These are phyloP conservation scores for Trichoderma sp. DNA, from an alignment of 2,329 filamentous ascomycete species.

Conservation along the genomic window DNA sequence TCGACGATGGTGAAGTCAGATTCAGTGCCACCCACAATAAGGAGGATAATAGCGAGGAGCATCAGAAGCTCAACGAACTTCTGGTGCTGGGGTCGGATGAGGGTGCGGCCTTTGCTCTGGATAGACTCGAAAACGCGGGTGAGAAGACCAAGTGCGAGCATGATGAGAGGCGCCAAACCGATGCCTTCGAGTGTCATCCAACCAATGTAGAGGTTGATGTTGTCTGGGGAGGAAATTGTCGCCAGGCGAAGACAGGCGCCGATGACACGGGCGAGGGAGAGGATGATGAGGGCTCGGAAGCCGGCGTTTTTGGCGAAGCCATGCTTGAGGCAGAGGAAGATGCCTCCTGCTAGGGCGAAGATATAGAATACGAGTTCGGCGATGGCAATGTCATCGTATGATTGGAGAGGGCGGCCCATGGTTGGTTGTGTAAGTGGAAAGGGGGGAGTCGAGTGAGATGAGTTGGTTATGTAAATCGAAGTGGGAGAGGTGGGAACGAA, in stretches of 20 bases:
- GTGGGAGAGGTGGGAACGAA: not conserved
- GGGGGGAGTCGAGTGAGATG: not conserved
- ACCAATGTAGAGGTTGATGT: conserved; percentile 33
- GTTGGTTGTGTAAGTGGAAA: not conserved
- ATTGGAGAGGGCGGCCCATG: conserved; percentile 26
- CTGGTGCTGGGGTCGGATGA: conserved; percentile 31
- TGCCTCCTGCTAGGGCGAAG: conserved; percentile 29
- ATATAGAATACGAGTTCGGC: conserved; percentile 33
- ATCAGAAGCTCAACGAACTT: conserved; percentile 42
- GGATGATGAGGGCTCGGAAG: conserved; percentile 58
- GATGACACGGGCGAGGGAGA: conserved; percentile 57
- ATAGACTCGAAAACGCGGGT: conserved; percentile 45
- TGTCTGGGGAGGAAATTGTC: conserved; percentile 50
- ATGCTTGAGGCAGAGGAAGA: conserved; percentile 44
- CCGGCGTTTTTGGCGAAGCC: conserved; percentile 58
- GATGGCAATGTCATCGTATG: conserved; percentile 34
- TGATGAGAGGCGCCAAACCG: conserved; percentile 46
- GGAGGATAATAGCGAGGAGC: conserved; percentile 37
- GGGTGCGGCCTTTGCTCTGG: conserved; percentile 35
- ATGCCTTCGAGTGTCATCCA: conserved; percentile 34
- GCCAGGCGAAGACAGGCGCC: conserved; percentile 45
- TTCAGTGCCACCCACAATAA: conserved; percentile 33
- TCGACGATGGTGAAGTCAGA: conserved; percentile 26
- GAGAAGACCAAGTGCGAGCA: conserved; percentile 37
- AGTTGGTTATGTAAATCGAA: not conserved